A percentile compares a stretch with the other conserved stretches of the same genome.
phyloP scores from a whole-genome alignment of 2,329 filamentous ascomycete species.

The Diaporthe helianthi region DNA sequence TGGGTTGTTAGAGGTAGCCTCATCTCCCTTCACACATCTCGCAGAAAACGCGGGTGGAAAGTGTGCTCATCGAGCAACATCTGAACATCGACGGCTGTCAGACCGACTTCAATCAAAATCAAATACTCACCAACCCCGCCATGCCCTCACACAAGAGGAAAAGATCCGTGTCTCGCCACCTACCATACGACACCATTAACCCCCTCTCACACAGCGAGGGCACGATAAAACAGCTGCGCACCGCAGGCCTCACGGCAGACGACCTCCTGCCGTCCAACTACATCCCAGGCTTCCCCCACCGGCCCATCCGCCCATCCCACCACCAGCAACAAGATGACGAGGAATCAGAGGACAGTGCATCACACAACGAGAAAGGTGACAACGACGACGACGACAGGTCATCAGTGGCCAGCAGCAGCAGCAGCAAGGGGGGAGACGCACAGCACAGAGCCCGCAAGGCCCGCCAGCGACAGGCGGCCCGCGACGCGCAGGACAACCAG shows the following conservation, averaged over 20 bases:
- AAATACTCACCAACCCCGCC: not conserved
- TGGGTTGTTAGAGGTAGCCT: too few relatives aligned
- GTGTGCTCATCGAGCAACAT: not conserved
- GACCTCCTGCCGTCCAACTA: conserved; percentile 50
- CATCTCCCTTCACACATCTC: not conserved
- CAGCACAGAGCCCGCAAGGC: conserved; percentile 34
- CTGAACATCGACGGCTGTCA: not conserved
- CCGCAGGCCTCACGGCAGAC: conserved; percentile 59
- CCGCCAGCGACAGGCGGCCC: conserved; percentile 36
- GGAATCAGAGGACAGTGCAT: not conserved
- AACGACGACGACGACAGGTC: conserved; percentile 25
- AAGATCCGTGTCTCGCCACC: conserved; percentile 39
- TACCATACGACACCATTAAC: conserved; percentile 53
- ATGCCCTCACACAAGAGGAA: conserved; percentile 45
- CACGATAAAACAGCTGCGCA: conserved; percentile 58
- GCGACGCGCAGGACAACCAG: conserved; percentile 52
- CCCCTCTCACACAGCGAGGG: conserved; percentile 61
- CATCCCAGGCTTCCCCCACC: conserved; percentile 60
- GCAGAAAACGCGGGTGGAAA: not conserved
- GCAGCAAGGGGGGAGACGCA: conserved; percentile 28
- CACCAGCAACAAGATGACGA: not conserved
- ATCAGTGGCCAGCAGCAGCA: not conserved
- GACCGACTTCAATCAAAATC: not conserved
- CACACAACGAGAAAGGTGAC: not conserved
- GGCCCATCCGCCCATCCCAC: conserved; percentile 36